Evolutionary conservation across 352 stramenopile genomes (phyloP), one percentile per base, ranked within the genome.

Genomic region (Phytophthora ohioensis): DNA sequence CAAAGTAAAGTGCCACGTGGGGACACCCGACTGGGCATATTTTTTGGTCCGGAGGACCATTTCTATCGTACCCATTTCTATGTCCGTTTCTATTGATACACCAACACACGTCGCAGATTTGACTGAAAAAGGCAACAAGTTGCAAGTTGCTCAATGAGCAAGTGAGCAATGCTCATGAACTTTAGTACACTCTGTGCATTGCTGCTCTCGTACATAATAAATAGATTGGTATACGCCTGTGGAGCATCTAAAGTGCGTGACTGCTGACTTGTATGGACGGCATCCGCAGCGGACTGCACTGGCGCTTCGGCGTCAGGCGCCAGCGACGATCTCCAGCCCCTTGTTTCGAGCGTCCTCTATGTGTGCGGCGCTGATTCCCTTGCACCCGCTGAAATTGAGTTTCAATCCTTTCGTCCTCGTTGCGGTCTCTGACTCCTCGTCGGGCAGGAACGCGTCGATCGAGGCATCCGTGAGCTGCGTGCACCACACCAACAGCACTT

Each of bases 401-500:
- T 72, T 79, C 56, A 90, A 39, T 13, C 45, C 31, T 46, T 71
- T 68, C 17, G 51, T 42, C 34, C 58, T 73, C 27, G 45, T 35
- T n/a, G 71, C 34, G 3, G 39, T 43, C 21, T 75, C 41, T 9
- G 21, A 70, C 11, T 58, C 63, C 0, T 27, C 13, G 13, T 66
- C 46, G 30, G 73, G 69, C 15, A 91, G 57, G 59, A 94, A 87
- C 5, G 79, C 83, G 35, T 81, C 70, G 53, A 96, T 72, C 31
- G 84, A 80, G 9, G 77, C 79, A 66, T 94, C 80, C 1, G 89
- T 95, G 41, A 96, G 79, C 73, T 95, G 87, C 63, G 82, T 94
- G 64, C 89, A 96, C 85, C 87, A 96, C 38, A 94, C 85, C 13
- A 96, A 57, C 62, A 86, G 75, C 67, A 93, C 60, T 45, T 93